Base-by-base conservation (phyloP, 805 yeast genomes). In the Yarrowia sp. region DNA sequence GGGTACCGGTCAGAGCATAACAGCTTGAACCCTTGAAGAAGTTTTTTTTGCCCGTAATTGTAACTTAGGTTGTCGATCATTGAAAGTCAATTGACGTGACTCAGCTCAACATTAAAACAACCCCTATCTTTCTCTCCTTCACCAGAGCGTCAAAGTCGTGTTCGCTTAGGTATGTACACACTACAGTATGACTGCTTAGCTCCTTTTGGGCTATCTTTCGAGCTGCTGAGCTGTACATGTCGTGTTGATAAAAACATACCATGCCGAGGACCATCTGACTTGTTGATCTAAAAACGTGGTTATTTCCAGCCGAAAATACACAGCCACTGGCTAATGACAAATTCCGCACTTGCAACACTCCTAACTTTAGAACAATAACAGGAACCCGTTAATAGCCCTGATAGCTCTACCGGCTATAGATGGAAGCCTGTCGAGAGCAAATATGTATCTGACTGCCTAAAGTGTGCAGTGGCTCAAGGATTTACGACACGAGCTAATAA, bases 381-480 rank as follows among this genome's bases (percentile, higher is more conserved):
- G 21, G 11, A 17, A n/a, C n/a, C 44, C 24, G 44, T 6, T 44
- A 44, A 28, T 46, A 17, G 52, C 52, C 30, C 52, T n/a, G 26
- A 22, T 4, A 41, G 46, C 28, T 28, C 30, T 1, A 22, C 46
- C 49, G 49, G 49, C 49, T 44, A 44, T 44, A n/a, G 49, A 8
- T 22, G 46, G 46, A 22, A 41, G 17, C 17, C 19, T 22, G 46
- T 41, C 17, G 10, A 40, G 26, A 40, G 44, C 26, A 40, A 21
- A 19, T 21, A 41, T 38, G 38, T 48, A 48, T 48, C 54, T 32
- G 54, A 48, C 54, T 30, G 54, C 54, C 54, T 48, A 48, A 48
- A 48, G 38, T 48, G 38, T 48, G 54, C 54, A 48, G 54, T 48
- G 54, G 54, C 54, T 48, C 54, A 32, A 48, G 54, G 54, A 48